Conservation (phyloP, 163 green algal species). For the Scenedesmus sp. region DNA sequence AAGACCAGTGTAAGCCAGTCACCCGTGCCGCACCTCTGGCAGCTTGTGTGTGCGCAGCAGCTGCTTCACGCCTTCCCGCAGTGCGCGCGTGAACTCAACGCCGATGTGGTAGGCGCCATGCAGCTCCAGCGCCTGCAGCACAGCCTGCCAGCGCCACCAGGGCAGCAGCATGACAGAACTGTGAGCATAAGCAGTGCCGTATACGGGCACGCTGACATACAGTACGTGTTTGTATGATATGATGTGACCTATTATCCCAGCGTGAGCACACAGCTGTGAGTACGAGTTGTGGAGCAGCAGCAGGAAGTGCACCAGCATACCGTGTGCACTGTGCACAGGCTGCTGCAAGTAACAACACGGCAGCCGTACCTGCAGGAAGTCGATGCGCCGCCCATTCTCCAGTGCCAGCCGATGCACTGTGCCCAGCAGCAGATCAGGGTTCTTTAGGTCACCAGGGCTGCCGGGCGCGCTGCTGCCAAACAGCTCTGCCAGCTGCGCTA, state of each 20-base stretch:
- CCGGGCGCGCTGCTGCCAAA: constrained; percentile 35
- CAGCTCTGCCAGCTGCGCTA: neutral
- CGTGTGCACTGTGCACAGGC: too few species aligned
- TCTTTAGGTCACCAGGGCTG: constrained; percentile 40
- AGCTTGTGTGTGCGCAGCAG: constrained; percentile 48
- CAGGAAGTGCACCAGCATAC: too few species aligned
- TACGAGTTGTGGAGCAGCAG: too few species aligned
- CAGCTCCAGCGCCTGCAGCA: constrained; percentile 48
- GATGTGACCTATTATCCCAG: too few species aligned
- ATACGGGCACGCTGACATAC: too few species aligned
- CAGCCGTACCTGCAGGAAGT: constrained; percentile 47
- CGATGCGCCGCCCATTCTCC: constrained; percentile 35
- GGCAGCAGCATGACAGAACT: neutral
- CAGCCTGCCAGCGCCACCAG: constrained; percentile 47
- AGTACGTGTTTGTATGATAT: too few species aligned
- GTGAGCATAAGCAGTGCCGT: neutral
- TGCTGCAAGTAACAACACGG: neutral
- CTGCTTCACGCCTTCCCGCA: constrained; percentile 43
- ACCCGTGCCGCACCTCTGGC: constrained; percentile 22
- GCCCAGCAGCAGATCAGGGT: constrained; percentile 40
- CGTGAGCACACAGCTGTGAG: too few species aligned
- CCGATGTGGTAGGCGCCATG: constrained; percentile 43
- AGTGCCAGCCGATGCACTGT: constrained; percentile 34
- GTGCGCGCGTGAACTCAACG: constrained; percentile 52
- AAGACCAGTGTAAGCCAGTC: neutral